phyloP scores from a whole-genome alignment of 202 grass and related monocot genomes.

The Musa balbisiana region DNA sequence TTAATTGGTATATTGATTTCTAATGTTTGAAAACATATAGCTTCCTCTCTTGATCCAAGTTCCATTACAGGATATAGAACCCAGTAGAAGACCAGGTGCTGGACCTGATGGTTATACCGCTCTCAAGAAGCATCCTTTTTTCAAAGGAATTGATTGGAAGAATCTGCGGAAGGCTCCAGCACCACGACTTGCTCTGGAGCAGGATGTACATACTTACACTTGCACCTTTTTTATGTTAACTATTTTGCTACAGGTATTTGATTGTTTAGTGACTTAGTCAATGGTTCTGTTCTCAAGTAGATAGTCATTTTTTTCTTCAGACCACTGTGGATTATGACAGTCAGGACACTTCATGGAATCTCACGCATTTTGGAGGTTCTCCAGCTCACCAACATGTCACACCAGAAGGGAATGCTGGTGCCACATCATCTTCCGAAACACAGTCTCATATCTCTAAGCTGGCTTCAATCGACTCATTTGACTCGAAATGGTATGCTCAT shows the following conservation, averaged over 20 bases:
- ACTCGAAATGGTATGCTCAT: slow-evolving; percentile 81
- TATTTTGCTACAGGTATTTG: background rate
- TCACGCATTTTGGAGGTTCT: slow-evolving; percentile 46
- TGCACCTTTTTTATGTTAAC: no score
- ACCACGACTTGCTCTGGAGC: slow-evolving; percentile 50
- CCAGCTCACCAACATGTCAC: slow-evolving; percentile 37
- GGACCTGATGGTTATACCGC: slow-evolving; percentile 63
- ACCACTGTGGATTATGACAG: slow-evolving; percentile 61
- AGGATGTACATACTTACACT: slow-evolving; percentile 36
- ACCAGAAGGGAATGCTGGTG: slow-evolving; percentile 41
- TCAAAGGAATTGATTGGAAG: slow-evolving; percentile 92
- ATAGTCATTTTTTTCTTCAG: slow-evolving; percentile 25
- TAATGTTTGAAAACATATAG: background rate
- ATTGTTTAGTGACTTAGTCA: background rate
- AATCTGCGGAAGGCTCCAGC: slow-evolving; percentile 48
- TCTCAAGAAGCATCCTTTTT: slow-evolving; percentile 71
- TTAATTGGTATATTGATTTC: background rate
- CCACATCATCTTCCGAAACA: slow-evolving; percentile 67
- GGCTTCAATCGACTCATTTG: slow-evolving; percentile 94
- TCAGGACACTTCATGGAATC: slow-evolving; percentile 65
- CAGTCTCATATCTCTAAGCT: slow-evolving; percentile 65
- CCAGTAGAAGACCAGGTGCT: slow-evolving; percentile 68
- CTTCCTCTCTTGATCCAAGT: background rate
- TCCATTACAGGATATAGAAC: slow-evolving; percentile 67
- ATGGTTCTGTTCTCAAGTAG: background rate